Percentiles rank a stretch among this genome's conserved stretches.
Evolutionary conservation across 352 stramenopile species (phyloP).

Genomic region (Phytophthora podocarpi): DNA sequence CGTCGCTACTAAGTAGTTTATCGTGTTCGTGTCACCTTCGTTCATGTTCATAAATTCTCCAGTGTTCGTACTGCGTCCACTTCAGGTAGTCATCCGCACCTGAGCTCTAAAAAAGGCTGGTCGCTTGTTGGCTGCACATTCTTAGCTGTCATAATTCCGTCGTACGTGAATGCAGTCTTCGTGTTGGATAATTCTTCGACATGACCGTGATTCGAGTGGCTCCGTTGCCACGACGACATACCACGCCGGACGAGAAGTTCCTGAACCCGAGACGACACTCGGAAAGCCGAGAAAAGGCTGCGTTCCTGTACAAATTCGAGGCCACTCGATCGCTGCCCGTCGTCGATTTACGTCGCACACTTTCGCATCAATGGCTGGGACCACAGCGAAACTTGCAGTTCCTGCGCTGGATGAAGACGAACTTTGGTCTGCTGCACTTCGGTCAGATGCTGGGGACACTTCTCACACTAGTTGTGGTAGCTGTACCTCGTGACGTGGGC

Average conservation of each 20-base stretch:
- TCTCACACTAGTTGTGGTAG: slow-evolving; percentile 7
- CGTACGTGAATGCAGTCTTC: too few relatives aligned
- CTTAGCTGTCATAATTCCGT: too few relatives aligned
- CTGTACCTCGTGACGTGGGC: slow-evolving; percentile 11
- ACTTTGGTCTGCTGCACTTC: slow-evolving; percentile 20
- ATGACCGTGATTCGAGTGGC: slow-evolving; percentile 9
- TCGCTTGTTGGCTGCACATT: too few relatives aligned
- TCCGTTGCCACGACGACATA: slow-evolving; percentile 5
- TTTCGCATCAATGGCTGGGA: slow-evolving; percentile 5
- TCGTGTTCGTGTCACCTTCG: too few relatives aligned
- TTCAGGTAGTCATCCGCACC: too few relatives aligned
- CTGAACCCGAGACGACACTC: slow-evolving; percentile 2
- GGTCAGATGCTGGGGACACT: slow-evolving; percentile 8
- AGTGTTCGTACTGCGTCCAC: too few relatives aligned
- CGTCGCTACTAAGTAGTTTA: too few relatives aligned
- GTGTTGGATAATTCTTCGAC: slow-evolving; percentile 1
- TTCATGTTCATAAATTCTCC: too few relatives aligned
- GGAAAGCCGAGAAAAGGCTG: background rate
- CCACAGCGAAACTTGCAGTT: slow-evolving; percentile 12
- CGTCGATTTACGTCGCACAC: slow-evolving; percentile 24
- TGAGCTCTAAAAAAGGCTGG: too few relatives aligned
- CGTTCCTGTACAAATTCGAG: slow-evolving; percentile 23
- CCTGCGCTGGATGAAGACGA: slow-evolving; percentile 22
- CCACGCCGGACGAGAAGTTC: slow-evolving; percentile 15
- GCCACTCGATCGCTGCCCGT: slow-evolving; percentile 11